A percentile compares a stretch with the other conserved stretches of the same genome.
Conservation (phyloP, 2,329 filamentous ascomycete species). For the Fusarium ambrosium region DNA sequence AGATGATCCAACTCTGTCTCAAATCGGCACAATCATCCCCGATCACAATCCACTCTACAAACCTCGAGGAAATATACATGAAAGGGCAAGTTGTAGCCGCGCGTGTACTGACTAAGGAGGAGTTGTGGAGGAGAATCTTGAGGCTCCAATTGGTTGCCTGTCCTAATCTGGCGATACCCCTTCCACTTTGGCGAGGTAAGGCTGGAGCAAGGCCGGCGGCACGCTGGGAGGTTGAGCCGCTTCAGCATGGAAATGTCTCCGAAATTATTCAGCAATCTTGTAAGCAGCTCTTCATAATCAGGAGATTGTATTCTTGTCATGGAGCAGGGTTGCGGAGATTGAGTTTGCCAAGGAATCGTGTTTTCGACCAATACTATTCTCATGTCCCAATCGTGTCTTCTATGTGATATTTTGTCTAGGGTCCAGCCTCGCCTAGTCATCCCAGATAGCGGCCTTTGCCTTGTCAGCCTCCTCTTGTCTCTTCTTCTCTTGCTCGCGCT, state of each 20-base stretch:
- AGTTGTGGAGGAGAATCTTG: background rate
- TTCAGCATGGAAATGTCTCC: background rate
- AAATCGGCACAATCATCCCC: background rate
- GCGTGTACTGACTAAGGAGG: conserved; percentile 5
- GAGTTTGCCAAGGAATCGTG: background rate
- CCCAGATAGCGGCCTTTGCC: conserved; percentile 90
- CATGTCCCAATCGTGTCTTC: background rate
- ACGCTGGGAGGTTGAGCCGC: conserved; percentile 2
- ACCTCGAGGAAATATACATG: background rate
- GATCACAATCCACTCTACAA: background rate
- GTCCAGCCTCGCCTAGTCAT: conserved; percentile 64
- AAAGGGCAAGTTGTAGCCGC: background rate
- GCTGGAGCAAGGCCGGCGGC: background rate
- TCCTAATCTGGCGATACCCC: background rate
- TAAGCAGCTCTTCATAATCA: background rate
- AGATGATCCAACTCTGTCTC: background rate
- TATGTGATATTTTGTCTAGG: background rate
- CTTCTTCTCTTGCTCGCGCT: conserved; percentile 74
- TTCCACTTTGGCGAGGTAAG: background rate
- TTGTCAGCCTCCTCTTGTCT: conserved; percentile 76
- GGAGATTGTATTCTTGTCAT: background rate
- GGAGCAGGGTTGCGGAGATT: background rate
- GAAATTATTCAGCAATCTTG: conserved; percentile 3
- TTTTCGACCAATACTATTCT: background rate
- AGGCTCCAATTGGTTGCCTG: background rate